Conservation (phyloP, 192 early-diverging fungal species). For the Coemansia sp. region DNA sequence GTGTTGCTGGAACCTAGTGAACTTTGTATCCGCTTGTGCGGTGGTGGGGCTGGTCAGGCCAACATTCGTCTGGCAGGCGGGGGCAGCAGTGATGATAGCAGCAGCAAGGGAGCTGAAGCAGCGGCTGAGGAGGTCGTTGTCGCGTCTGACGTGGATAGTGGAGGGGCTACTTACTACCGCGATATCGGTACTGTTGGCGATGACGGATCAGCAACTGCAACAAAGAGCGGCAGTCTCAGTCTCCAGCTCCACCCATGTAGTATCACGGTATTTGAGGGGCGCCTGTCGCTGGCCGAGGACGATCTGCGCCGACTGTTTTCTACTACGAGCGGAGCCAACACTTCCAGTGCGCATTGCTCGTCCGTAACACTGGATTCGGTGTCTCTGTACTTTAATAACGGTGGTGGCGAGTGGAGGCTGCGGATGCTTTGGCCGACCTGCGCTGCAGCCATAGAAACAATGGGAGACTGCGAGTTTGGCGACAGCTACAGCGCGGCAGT, state of each 20-base stretch:
- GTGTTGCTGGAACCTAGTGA: constrained; percentile 14
- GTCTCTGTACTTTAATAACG: not conserved
- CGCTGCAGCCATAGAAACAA: not conserved
- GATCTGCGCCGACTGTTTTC: not conserved
- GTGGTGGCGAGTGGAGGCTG: not conserved
- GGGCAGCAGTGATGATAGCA: not conserved
- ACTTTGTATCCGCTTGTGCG: constrained; percentile 28
- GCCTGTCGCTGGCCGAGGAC: constrained; percentile 7
- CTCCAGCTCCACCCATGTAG: constrained; percentile 15
- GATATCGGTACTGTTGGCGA: not conserved
- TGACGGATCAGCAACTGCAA: not conserved
- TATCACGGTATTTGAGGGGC: constrained; percentile 22
- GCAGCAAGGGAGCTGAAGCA: too few species aligned
- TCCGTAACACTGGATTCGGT: constrained; percentile 8
- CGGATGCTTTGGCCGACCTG: constrained; percentile 35
- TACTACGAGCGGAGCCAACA: not conserved
- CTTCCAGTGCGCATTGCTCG: not conserved
- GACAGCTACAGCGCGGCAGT: not conserved
- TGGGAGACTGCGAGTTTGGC: not conserved
- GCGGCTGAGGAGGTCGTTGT: not conserved
- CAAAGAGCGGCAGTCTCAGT: not conserved
- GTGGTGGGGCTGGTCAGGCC: constrained; percentile 12
- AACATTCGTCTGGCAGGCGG: constrained; percentile 1
- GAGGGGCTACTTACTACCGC: not conserved
- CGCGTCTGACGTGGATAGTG: not conserved